phyloP scores from a whole-genome alignment of 306 rosid genomes.

The Lathyrus sativus region DNA sequence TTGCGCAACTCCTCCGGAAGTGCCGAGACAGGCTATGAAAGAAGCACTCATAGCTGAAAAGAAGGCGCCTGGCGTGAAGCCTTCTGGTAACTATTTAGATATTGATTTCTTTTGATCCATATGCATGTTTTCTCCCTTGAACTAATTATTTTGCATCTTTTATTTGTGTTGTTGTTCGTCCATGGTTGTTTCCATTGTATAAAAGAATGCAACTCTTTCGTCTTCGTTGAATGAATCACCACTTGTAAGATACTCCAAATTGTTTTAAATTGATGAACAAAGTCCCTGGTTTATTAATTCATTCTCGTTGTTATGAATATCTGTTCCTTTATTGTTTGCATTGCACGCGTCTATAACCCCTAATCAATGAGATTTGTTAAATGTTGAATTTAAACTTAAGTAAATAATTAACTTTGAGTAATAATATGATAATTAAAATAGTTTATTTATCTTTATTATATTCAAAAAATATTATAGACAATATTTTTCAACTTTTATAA shows the following conservation, averaged over 20 bases:
- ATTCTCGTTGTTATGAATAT: not conserved
- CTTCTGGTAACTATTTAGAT: constrained; percentile 92
- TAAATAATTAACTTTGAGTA: no score
- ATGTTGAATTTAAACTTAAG: no score
- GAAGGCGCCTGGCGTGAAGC: constrained; percentile 67
- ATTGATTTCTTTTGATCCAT: constrained; percentile 84
- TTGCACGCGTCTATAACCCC: no score
- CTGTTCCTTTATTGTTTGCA: not conserved
- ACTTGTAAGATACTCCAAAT: constrained; percentile 46
- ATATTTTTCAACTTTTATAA: no score
- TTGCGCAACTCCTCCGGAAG: constrained; percentile 88
- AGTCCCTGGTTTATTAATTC: constrained; percentile 26
- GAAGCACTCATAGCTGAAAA: constrained; percentile 50
- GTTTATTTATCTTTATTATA: no score
- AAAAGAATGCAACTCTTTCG: constrained; percentile 39
- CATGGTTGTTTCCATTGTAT: constrained; percentile 59
- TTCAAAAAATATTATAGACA: no score
- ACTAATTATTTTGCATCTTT: constrained; percentile 41
- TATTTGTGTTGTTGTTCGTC: constrained; percentile 49
- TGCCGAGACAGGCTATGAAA: constrained; percentile 64
- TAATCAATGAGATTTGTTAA: no score
- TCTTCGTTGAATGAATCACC: constrained; percentile 26
- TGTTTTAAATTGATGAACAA: constrained; percentile 35
- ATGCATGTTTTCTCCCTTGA: constrained; percentile 36
- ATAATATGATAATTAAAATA: no score